Percentiles rank a stretch among this genome's conserved stretches.
Conservation (phyloP, 805 yeast genomes). For the Candida montana region DNA sequence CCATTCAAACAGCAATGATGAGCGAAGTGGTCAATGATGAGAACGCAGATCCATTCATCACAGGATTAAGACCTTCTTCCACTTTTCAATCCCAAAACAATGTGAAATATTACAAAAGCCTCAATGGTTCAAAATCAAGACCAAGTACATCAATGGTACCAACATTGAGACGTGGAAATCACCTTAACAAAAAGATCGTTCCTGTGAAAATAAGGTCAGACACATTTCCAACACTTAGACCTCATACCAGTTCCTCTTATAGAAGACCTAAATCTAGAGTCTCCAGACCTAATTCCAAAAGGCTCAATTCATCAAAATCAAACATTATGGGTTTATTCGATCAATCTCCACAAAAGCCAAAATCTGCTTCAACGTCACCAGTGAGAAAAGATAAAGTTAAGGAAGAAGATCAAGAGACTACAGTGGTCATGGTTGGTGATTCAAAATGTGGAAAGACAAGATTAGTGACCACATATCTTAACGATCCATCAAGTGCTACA, state of each 20-base stretch:
- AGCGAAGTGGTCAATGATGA: slow-evolving; percentile 4
- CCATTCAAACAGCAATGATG: not conserved
- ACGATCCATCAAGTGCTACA: not conserved
- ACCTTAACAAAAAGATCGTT: slow-evolving; percentile 1
- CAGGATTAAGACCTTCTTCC: no score
- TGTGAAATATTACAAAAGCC: not conserved
- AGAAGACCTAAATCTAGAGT: no score
- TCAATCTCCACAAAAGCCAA: not conserved
- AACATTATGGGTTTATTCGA: not conserved
- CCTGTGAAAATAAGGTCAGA: slow-evolving; percentile 1
- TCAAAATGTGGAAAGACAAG: slow-evolving; percentile 25
- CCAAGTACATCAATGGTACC: slow-evolving; percentile 7
- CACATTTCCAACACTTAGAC: not conserved
- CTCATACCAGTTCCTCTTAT: no score
- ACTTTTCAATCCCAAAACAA: not conserved
- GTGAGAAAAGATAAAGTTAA: not conserved
- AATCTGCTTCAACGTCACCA: not conserved
- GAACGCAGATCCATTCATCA: slow-evolving; percentile 3
- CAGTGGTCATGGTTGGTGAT: slow-evolving; percentile 24
- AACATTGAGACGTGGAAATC: slow-evolving; percentile 9
- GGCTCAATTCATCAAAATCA: not conserved
- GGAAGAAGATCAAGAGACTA: slow-evolving; percentile 1
- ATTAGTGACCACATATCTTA: slow-evolving; percentile 18
- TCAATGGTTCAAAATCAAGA: not conserved
- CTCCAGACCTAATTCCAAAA: not conserved